Evolutionary conservation across 202 grass and related monocot species (phyloP), one percentile per base, ranked within the genome.

Genomic region (Musa balbisiana): DNA sequence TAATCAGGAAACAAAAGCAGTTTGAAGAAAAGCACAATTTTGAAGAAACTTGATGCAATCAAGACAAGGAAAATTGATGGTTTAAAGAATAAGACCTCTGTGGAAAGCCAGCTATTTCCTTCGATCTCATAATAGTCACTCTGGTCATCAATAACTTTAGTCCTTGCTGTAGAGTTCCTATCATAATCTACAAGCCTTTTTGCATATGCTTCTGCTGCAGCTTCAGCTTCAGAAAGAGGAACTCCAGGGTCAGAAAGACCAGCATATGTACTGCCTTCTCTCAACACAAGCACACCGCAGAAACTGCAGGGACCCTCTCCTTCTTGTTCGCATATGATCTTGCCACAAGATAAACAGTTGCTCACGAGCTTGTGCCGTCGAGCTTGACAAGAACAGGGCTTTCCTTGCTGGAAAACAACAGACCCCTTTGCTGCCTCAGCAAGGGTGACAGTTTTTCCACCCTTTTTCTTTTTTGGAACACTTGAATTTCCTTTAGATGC

Each of bases 81-180:
- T 55, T 19, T 43, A 55, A 43, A 72, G 55, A 17, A 75, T 50
- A 2, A 49, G 11, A 98, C 95, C 87, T 92, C 86, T 62, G 86
- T 81, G 71, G 91, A 98, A 10, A 98, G 84, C 95, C 95, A 98
- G 81, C 87, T 98, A 70, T 98, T 98, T 85, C 91, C 95, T 86
- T 98, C 91, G 73, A 98, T 98, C 84, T 98, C 91, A 86, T 86
- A 98, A 78, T 94, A 98, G 76, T 98, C 95, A 69, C 91, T 98
- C 83, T 98, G 95, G 51, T 98, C 95, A 79, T 98, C 95, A 81
- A 94, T 94, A 76, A 98, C 95, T 83, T 92, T 98, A 73, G 95
- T 98, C 75, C 95, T 83, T 84, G 95, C 91, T 54, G 91, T 87
- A 78, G 94, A 87, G 59, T 94, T 88, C 84, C 78, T 87, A 71